These are phyloP conservation scores for Triticum monococcum DNA, from an alignment of 176 grass and related monocot genomes.

Conservation along the genomic window DNA sequence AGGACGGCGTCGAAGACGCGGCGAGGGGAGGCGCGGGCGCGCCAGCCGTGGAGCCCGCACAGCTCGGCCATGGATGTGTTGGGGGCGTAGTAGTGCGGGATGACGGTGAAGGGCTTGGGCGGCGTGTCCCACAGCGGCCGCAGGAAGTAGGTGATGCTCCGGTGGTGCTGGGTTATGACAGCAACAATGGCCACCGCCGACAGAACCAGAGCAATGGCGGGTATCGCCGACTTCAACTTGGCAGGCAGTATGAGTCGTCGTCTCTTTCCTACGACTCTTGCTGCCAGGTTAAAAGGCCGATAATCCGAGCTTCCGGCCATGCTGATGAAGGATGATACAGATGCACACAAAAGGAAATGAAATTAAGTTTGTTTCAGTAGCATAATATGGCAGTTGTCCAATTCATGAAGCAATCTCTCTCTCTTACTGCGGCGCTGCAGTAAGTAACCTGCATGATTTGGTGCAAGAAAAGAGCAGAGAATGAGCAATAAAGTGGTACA, in stretches of 20 bases:
- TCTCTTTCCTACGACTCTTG: constrained; percentile 20
- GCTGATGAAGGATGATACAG: background rate
- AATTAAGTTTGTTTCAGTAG: background rate
- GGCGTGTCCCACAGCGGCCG: constrained; percentile 84
- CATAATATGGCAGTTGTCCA: background rate
- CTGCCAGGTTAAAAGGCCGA: background rate
- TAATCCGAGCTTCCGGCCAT: constrained; percentile 31
- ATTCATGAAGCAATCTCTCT: background rate
- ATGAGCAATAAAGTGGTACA: background rate
- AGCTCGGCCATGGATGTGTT: constrained; percentile 62
- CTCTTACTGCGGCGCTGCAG: no score
- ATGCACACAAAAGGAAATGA: background rate
- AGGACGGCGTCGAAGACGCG: constrained; percentile 74
- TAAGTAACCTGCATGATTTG: background rate
- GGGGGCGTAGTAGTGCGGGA: constrained; percentile 81
- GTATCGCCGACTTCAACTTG: constrained; percentile 30
- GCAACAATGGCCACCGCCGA: constrained; percentile 21
- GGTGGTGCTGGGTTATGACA: constrained; percentile 24
- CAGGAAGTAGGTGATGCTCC: constrained; percentile 68
- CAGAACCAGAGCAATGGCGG: constrained; percentile 37
- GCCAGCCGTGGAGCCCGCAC: constrained; percentile 80
- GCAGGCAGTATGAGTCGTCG: background rate
- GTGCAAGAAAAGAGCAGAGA: background rate
- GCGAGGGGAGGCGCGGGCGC: constrained; percentile 51
- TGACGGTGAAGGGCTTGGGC: constrained; percentile 60